Conservation (phyloP, 208 protist genomes). For the Trichomonas gallinae region DNA sequence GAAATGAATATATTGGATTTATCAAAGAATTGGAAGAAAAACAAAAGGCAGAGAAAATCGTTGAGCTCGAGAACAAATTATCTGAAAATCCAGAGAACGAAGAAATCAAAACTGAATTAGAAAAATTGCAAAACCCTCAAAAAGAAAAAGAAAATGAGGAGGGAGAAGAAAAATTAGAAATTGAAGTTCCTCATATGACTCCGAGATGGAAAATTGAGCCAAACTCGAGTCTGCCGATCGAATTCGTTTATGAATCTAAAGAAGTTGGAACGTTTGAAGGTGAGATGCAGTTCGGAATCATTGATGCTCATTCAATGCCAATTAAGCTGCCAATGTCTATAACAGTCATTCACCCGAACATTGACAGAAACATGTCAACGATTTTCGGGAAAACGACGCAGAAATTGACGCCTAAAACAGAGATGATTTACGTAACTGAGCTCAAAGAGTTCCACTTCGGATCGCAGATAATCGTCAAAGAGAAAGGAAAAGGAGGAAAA, state of each 20-base stretch:
- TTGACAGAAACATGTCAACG: not conserved
- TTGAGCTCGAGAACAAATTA: not conserved
- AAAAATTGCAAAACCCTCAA: not conserved
- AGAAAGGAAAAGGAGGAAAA: not conserved
- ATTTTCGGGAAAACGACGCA: not conserved
- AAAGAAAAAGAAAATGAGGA: no score
- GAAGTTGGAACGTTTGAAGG: not conserved
- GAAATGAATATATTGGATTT: not conserved
- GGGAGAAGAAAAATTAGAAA: not conserved
- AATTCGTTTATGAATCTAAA: not conserved
- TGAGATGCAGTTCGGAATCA: not conserved
- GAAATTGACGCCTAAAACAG: not conserved
- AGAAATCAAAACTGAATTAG: not conserved
- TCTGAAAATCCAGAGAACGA: not conserved
- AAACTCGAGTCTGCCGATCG: not conserved
- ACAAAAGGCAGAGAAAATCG: not conserved
- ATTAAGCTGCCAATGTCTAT: not conserved
- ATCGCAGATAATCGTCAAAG: not conserved
- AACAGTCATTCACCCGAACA: not conserved
- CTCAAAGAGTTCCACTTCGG: not conserved
- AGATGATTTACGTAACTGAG: not conserved
- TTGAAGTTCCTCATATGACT: not conserved
- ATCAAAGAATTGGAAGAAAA: not conserved
- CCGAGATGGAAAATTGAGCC: not conserved
- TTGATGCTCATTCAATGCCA: not conserved